Percentiles rank a stretch among this genome's conserved stretches.
phyloP scores from a whole-genome alignment of 768 basidiomycete genomes.

The Hysterangium stoloniferum region DNA sequence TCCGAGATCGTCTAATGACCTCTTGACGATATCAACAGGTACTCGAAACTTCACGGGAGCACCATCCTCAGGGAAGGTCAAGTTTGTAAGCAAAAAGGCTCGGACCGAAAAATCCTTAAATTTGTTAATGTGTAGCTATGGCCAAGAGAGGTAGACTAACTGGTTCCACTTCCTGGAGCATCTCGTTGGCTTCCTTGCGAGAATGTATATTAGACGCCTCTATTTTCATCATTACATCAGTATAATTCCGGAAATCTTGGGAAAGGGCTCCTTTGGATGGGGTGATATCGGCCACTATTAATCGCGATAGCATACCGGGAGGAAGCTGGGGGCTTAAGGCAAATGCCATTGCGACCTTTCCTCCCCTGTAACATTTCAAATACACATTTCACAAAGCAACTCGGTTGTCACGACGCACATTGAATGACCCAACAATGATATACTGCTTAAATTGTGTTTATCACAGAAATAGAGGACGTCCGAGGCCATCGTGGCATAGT shows the following conservation, averaged over 20 bases:
- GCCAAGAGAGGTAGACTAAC: constrained; percentile 31
- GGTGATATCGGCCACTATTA: constrained; percentile 78
- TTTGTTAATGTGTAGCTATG: not conserved
- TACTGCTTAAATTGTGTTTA: constrained; percentile 42
- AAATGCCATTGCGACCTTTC: constrained; percentile 71
- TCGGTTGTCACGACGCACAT: constrained; percentile 47
- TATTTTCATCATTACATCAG: constrained; percentile 67
- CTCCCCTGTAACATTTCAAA: constrained; percentile 54
- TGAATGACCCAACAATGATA: constrained; percentile 82
- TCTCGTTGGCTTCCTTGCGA: constrained; percentile 61
- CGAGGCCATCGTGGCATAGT: constrained; percentile 69
- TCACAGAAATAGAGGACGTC: constrained; percentile 68
- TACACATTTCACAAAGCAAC: not conserved
- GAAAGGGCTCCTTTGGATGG: constrained; percentile 54
- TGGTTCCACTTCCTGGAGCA: constrained; percentile 54
- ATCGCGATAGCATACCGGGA: constrained; percentile 36
- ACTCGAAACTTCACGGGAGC: constrained; percentile 57
- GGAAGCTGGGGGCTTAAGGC: constrained; percentile 42
- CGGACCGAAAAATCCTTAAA: constrained; percentile 64
- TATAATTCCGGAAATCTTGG: constrained; percentile 57
- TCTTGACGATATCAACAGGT: constrained; percentile 58
- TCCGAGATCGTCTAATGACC: constrained; percentile 60
- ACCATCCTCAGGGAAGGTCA: constrained; percentile 34
- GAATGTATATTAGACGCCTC: constrained; percentile 49
- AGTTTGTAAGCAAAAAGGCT: constrained; percentile 83